These are phyloP conservation scores for Glebionis coronaria DNA, from an alignment of 129 eudicot genomes.

Conservation along the genomic window DNA sequence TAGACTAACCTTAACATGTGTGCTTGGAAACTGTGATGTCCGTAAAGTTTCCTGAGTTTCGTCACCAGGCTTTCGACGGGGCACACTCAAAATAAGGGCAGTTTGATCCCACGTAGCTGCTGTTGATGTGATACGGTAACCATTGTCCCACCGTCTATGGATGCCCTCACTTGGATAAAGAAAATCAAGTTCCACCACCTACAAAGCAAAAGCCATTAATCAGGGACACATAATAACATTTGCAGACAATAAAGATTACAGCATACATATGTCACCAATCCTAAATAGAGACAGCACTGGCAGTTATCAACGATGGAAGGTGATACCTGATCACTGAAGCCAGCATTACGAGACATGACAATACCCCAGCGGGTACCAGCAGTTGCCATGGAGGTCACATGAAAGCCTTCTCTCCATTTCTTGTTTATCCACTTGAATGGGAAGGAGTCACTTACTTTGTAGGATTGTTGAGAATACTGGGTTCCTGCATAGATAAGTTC, in stretches of 20 bases:
- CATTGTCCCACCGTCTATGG: constrained; percentile 74
- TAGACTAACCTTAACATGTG: constrained; percentile 66
- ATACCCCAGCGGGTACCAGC: constrained; percentile 83
- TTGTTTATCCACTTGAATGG: constrained; percentile 90
- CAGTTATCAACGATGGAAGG: not conserved
- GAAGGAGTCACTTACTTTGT: constrained; percentile 82
- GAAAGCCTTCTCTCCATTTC: constrained; percentile 87
- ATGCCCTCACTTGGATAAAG: constrained; percentile 60
- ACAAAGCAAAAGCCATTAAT: constrained; percentile 4
- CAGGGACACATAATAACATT: not conserved
- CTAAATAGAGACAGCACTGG: not conserved
- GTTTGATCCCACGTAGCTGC: constrained; percentile 79
- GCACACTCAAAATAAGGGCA: constrained; percentile 73
- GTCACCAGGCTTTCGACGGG: constrained; percentile 62
- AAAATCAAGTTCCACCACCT: constrained; percentile 41
- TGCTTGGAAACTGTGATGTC: constrained; percentile 81
- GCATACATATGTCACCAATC: not conserved
- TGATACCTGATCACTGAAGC: constrained; percentile 74
- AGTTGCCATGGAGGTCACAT: constrained; percentile 90
- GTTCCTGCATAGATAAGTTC: constrained; percentile 47
- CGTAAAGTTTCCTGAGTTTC: constrained; percentile 83
- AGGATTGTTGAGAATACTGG: constrained; percentile 71
- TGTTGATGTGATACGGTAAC: constrained; percentile 66
- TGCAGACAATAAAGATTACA: too few species aligned
- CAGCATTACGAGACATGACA: constrained; percentile 88